A percentile compares a stretch with the other conserved stretches of the same genome.
Evolutionary conservation across 805 yeast genomes (phyloP).

Genomic region (Suhomyces sp.): DNA sequence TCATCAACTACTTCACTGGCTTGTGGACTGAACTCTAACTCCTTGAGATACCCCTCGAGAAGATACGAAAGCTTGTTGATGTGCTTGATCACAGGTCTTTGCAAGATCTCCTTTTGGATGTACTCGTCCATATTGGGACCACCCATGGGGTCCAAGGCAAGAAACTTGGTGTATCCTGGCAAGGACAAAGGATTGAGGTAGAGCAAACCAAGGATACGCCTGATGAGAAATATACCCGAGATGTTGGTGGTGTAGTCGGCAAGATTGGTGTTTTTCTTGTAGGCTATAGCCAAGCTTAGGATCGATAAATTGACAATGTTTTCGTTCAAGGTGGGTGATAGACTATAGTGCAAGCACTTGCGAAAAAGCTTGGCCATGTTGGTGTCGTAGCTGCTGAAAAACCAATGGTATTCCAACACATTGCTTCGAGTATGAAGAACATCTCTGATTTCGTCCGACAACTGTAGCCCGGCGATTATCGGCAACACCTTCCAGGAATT

Average conservation of each 20-base stretch:
- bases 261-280: constrained; percentile 22
- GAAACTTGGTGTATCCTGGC: constrained; percentile 17
- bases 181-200: constrained; percentile 13
- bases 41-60: constrained; percentile 33
- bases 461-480: constrained; percentile 42
- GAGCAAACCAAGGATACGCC: constrained; percentile 19
- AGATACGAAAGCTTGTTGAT: constrained; percentile 48
- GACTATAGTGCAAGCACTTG: constrained; percentile 21
- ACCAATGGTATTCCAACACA: constrained; percentile 26
- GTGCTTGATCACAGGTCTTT: constrained; percentile 46
- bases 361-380: constrained; percentile 26
- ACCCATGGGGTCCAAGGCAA: constrained; percentile 10
- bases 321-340: constrained; percentile 20
- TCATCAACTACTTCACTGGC: constrained; percentile 19
- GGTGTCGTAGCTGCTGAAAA: constrained; percentile 36
- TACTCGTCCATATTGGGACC: constrained; percentile 12
- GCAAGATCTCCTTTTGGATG: constrained; percentile 14
- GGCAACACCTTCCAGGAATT: constrained; percentile 50
- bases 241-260: constrained; percentile 18
- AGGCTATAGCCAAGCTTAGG: constrained; percentile 34
- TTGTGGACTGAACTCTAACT: constrained; percentile 10
- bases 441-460: constrained; percentile 36
- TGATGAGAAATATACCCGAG: constrained; percentile 17
- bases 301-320: constrained; percentile 29
- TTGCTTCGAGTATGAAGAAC: constrained; percentile 29